Conservation (phyloP, 257 asterid genomes). For the Echites panduratus region DNA sequence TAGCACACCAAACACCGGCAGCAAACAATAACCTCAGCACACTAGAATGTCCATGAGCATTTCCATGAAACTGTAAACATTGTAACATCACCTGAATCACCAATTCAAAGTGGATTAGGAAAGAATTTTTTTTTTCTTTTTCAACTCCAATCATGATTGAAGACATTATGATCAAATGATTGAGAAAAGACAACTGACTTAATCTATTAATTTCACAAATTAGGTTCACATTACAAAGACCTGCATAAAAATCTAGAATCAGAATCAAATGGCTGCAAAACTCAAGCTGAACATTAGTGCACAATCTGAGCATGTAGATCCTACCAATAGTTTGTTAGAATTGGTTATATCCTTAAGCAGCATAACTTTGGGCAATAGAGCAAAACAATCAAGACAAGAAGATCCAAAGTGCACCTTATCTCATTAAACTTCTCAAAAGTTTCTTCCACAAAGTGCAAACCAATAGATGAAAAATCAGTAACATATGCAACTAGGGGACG, state of each 20-base stretch:
- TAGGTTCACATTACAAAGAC: neutral
- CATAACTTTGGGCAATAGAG: neutral
- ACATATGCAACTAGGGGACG: neutral
- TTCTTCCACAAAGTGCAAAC: neutral
- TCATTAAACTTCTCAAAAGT: neutral
- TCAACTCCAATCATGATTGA: neutral
- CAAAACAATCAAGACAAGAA: neutral
- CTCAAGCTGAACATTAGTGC: neutral
- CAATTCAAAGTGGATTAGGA: slow-evolving; percentile 12
- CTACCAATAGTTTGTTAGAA: neutral
- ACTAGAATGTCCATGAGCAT: slow-evolving; percentile 50
- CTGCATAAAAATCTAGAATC: neutral
- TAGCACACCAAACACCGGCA: slow-evolving; percentile 74
- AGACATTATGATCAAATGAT: neutral
- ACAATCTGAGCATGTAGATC: neutral
- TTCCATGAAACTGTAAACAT: slow-evolving; percentile 28
- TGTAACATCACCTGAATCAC: slow-evolving; percentile 38
- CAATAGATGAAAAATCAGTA: neutral
- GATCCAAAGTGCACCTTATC: neutral
- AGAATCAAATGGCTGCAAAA: neutral
- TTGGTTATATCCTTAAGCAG: neutral
- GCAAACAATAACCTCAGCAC: slow-evolving; percentile 48
- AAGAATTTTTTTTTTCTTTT: neutral
- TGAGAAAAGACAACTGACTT: neutral
- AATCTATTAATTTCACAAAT: neutral